Evolutionary conservation across 2,329 filamentous ascomycete species (phyloP).

Genomic region (Colletotrichum shisoi): DNA sequence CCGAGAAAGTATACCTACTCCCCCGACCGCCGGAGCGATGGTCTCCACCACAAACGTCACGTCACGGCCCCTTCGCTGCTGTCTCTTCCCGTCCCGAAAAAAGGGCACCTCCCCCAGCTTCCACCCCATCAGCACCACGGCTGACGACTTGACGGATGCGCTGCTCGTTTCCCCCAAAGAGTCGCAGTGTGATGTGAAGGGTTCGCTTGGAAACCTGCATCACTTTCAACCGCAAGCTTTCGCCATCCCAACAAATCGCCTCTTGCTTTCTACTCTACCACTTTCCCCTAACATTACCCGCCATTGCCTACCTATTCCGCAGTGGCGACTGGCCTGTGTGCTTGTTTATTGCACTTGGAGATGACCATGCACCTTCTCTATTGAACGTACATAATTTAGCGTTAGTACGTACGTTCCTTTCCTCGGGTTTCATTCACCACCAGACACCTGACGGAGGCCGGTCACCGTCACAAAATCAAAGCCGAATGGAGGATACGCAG

Average conservation of each 20-base stretch:
- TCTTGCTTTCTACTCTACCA: neutral
- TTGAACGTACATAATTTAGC: constrained; percentile 23
- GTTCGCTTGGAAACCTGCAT: neutral
- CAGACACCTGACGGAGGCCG: constrained; percentile 6
- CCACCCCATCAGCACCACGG: neutral
- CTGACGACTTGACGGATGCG: constrained; percentile 6
- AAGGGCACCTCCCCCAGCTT: constrained; percentile 8
- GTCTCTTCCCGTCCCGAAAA: neutral
- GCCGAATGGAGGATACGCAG: constrained; percentile 6
- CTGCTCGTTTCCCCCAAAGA: neutral
- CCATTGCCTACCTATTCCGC: neutral
- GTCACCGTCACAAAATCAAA: neutral
- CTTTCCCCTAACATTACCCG: neutral
- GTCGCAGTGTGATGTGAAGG: no score
- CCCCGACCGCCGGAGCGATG: neutral
- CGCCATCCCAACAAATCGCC: constrained; percentile 3
- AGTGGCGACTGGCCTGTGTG: neutral
- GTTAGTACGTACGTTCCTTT: constrained; percentile 17
- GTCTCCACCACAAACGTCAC: constrained; percentile 33
- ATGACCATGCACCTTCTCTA: constrained; percentile 22
- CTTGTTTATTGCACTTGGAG: constrained; percentile 18
- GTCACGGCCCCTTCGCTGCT: constrained; percentile 4
- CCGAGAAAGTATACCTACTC: constrained; percentile 4
- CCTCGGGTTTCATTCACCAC: constrained; percentile 7
- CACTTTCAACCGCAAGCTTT: constrained; percentile 7